Conservation (phyloP, 805 yeast genomes). For the Wickerhamiella musiphila region DNA sequence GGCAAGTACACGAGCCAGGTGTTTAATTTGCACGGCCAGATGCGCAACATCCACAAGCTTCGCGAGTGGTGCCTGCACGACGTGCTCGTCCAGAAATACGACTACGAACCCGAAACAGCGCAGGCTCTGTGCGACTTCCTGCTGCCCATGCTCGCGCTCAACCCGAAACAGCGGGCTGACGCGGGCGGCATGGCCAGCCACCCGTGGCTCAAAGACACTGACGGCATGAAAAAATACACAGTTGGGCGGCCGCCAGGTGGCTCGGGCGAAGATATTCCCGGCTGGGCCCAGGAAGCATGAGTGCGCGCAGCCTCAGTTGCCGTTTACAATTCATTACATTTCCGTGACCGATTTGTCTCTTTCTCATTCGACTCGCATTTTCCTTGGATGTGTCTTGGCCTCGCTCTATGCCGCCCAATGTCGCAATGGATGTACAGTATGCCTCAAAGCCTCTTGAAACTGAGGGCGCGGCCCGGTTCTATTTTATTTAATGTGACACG, state of each 20-base stretch:
- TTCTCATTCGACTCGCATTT: no score
- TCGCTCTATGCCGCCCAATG: no score
- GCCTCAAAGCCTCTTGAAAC: no score
- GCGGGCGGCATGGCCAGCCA: constrained; percentile 92
- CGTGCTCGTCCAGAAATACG: constrained; percentile 76
- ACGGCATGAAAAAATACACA: constrained; percentile 51
- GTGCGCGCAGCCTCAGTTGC: no score
- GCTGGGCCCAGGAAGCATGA: no score
- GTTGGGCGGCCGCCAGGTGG: constrained; percentile 64
- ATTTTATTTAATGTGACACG: no score
- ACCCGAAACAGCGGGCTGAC: constrained; percentile 74
- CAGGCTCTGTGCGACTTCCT: constrained; percentile 58
- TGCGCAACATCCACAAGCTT: constrained; percentile 62
- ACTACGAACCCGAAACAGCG: constrained; percentile 50
- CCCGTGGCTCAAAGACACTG: constrained; percentile 62
- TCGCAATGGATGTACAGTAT: no score
- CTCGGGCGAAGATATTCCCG: constrained; percentile 75
- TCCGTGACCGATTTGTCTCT: no score
- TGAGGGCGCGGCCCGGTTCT: no score
- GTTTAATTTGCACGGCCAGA: constrained; percentile 48
- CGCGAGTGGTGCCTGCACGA: constrained; percentile 79
- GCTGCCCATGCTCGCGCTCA: constrained; percentile 63
- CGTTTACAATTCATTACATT: no score
- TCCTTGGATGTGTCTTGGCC: no score
- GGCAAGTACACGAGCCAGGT: constrained; percentile 45